Base-by-base conservation (phyloP, 192 early-diverging fungal species). In the Coemansia biformis region DNA sequence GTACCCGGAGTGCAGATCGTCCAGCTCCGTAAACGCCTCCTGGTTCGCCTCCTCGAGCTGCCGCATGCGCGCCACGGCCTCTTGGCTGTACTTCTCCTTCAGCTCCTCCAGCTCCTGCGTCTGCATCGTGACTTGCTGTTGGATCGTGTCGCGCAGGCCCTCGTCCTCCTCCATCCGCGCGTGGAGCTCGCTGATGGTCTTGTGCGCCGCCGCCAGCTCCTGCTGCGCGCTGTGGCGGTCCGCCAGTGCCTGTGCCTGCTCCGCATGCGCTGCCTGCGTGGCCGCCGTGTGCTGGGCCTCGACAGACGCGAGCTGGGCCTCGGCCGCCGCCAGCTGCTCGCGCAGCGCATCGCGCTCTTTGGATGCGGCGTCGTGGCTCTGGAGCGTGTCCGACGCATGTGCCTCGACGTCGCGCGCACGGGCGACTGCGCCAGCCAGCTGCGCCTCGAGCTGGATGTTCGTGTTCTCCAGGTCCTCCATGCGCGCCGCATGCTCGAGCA, bases 81-180 rank as follows among this genome's bases (percentile, higher is more conserved):
- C 85, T 21, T 78, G 66, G 54, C 66, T 63, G 77, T 78, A 82
- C 46, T 63, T 54, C 35, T 86, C 85, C 51, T 82, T 79, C 19
- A 84, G 57, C 12, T 73, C 59, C 28, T 86, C 85, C 26, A 81
- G 66, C 63, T 89, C 86, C 26, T 64, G 50, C 18, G 74, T 57
- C 67, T 86, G 84, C 17, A 56, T 38, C 17, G 78, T 59, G 22
- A 85, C 65, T 39, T 73, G 77, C 54, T 78, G 76, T 44, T 59
- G 52, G 30, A 76, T 45, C 22, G 74, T 72, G 47, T 70, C 75
- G 26, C 75, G 76, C 26, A 68, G 38, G 8, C 56, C 21, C 43
- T 81, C 79, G 61, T 79, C 77, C 44, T 86, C 83, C 44, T 83
- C 79, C 37, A 89, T 51, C 10, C 81, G 76, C n/a, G 78, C 67